These are phyloP conservation scores for Ziziphus jujuba DNA, from an alignment of 306 rosid genomes.

Conservation along the genomic window DNA sequence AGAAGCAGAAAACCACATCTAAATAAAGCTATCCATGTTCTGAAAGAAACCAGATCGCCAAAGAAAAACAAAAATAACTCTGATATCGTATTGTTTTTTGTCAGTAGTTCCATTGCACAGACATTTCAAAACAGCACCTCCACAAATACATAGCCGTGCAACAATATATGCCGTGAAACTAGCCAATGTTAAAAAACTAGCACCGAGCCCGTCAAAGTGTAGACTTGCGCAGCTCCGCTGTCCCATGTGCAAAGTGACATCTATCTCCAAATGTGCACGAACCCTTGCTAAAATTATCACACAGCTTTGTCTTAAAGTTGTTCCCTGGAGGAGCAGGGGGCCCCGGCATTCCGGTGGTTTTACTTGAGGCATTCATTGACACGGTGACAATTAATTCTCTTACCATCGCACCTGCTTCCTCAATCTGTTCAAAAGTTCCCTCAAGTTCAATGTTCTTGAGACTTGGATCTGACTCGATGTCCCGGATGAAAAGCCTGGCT, in stretches of 20 bases:
- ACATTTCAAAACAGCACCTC: slow-evolving; percentile 14
- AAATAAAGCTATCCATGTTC: neutral
- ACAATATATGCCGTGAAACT: slow-evolving; percentile 14
- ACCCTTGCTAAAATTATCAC: slow-evolving; percentile 88
- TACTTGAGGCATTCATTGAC: slow-evolving; percentile 55
- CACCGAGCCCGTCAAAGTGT: slow-evolving; percentile 32
- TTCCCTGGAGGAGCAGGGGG: slow-evolving; percentile 46
- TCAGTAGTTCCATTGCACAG: slow-evolving; percentile 46
- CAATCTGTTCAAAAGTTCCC: slow-evolving; percentile 89
- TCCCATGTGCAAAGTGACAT: slow-evolving; percentile 96
- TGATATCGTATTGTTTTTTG: slow-evolving; percentile 33
- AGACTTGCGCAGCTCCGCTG: slow-evolving; percentile 70
- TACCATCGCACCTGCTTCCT: slow-evolving; percentile 87
- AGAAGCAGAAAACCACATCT: no score
- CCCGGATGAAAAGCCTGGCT: slow-evolving; percentile 88
- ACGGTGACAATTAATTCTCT: slow-evolving; percentile 65
- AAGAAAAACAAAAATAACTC: slow-evolving; percentile 34
- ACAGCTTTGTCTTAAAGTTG: slow-evolving; percentile 84
- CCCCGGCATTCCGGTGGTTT: slow-evolving; percentile 50
- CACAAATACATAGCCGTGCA: slow-evolving; percentile 32
- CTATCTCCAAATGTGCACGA: slow-evolving; percentile 95
- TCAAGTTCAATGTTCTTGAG: slow-evolving; percentile 90
- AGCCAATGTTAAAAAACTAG: neutral
- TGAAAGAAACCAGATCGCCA: no score
- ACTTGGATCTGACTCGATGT: slow-evolving; percentile 76